Conservation (phyloP, 331 rosid species). For the Rhamnella rubrinervis region DNA sequence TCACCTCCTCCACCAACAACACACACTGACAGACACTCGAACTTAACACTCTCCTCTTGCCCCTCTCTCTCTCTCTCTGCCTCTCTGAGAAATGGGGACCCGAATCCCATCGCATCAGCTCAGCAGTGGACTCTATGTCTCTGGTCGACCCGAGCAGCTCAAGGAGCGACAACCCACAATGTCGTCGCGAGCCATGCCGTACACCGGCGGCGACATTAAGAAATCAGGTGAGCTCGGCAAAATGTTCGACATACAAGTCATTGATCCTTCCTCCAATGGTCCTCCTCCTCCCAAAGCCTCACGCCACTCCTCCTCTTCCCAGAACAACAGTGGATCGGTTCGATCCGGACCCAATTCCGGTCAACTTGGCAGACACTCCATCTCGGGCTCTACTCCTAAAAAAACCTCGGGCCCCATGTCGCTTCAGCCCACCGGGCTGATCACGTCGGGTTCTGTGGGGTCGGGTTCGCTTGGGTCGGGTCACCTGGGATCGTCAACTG, state of each 20-base stretch:
- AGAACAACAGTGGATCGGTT: constrained; percentile 58
- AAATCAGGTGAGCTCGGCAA: constrained; percentile 92
- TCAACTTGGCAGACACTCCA: constrained; percentile 35
- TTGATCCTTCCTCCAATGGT: constrained; percentile 28
- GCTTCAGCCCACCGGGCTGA: constrained; percentile 74
- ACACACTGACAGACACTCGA: background rate
- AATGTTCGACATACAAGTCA: constrained; percentile 76
- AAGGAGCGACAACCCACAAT: constrained; percentile 87
- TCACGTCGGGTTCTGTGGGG: constrained; percentile 70
- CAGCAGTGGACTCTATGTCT: constrained; percentile 85
- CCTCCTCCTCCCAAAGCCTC: constrained; percentile 40
- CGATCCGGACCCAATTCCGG: constrained; percentile 90
- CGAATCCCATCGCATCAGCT: constrained; percentile 93
- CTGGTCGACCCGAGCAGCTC: constrained; percentile 85
- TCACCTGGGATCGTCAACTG: constrained; percentile 30
- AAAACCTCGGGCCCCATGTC: constrained; percentile 68
- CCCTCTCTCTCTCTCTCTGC: background rate
- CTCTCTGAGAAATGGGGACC: constrained; percentile 48
- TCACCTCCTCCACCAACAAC: constrained; percentile 15
- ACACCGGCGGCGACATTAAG: constrained; percentile 95
- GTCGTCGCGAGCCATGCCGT: constrained; percentile 76
- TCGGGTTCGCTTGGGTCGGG: constrained; percentile 59
- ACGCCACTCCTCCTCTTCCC: constrained; percentile 68
- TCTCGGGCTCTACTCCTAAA: constrained; percentile 61
- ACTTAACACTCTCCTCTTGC: background rate